Base-by-base conservation (phyloP, 495 filamentous ascomycete genomes). In the Cercophora samala region DNA sequence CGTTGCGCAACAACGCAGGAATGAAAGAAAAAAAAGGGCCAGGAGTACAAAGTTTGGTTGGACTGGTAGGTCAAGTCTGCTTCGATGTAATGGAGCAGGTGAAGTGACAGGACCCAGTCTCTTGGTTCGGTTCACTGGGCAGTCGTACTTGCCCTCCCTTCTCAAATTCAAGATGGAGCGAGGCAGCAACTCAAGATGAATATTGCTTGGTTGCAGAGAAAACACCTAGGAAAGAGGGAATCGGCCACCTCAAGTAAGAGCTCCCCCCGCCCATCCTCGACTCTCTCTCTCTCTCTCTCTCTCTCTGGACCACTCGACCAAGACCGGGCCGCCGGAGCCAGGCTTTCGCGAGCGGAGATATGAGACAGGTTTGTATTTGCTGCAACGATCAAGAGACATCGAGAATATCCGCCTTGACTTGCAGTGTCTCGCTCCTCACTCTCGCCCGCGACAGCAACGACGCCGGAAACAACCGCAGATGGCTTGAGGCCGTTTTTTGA, bases 301-400 rank as follows among this genome's bases (percentile, higher is more conserved):
- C n/a, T n/a, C n/a, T n/a, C n/a, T n/a, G n/a, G 37, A 46, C 37
- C 37, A 46, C 37, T 46, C 13, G 37, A 46, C 13, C 37, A 46
- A n/a, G 37, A 46, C 37, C 37, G 37, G 37, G 9, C 15, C 37
- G 37, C 37, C 8, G 37, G 37, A 13, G 37, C 8, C 37, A 46
- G 37, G 37, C 37, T 46, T 46, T 46, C 13, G 37, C 37, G 37
- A 46, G 60, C 29, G 60, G 60, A 62, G 60, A 62, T 37, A 37
- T 62, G 60, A 62, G 60, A 62, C 60, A 62, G 24, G 17, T 19
- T 42, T 62, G 53, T 29, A 62, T 46, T 15, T 62, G 18, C n/a
- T 62, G 29, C 22, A 62, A 11, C 4, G 58, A 60, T 60, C 58
- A 60, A 25, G 23, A 25, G 58, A 60, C 37, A 46, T 25, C 24